Evolutionary conservation across 257 asterid genomes (phyloP).

Genomic region (Solanum chaucha): DNA sequence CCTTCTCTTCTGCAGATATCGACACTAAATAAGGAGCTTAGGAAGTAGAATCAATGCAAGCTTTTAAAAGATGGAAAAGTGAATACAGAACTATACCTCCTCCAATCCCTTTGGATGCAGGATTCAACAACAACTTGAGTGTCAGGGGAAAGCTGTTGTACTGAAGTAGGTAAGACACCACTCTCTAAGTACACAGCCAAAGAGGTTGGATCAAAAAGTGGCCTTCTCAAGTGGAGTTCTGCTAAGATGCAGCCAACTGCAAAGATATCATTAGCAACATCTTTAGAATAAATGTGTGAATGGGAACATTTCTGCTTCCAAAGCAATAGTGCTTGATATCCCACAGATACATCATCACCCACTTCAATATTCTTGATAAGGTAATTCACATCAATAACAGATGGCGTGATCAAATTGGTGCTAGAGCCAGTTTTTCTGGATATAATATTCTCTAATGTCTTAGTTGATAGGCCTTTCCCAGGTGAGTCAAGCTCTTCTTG

Average conservation of each 20-base stretch:
- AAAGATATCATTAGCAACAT: constrained; percentile 72
- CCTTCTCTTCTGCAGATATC: background rate
- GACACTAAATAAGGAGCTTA: background rate
- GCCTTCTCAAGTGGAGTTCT: constrained; percentile 71
- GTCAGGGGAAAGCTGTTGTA: constrained; percentile 67
- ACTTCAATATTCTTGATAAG: constrained; percentile 55
- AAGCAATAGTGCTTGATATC: constrained; percentile 76
- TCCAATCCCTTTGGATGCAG: constrained; percentile 81
- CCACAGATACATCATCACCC: constrained; percentile 49
- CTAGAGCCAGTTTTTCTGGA: constrained; percentile 13
- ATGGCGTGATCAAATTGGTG: constrained; percentile 10
- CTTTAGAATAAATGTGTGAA: constrained; percentile 29
- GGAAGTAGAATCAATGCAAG: background rate
- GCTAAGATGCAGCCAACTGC: constrained; percentile 88
- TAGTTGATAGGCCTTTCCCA: constrained; percentile 19
- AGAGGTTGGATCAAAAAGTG: constrained; percentile 65
- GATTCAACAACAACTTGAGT: constrained; percentile 55
- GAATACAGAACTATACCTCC: constrained; percentile 35
- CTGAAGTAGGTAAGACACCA: constrained; percentile 52
- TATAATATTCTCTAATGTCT: constrained; percentile 18
- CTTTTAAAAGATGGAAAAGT: constrained; percentile 2
- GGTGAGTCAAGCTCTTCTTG: constrained; percentile 17
- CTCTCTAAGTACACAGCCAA: constrained; percentile 46
- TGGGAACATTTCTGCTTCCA: constrained; percentile 46
- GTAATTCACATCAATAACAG: constrained; percentile 38